Evolutionary conservation across 179 eudicot genomes (phyloP).

Genomic region (Patellifolia procumbens): DNA sequence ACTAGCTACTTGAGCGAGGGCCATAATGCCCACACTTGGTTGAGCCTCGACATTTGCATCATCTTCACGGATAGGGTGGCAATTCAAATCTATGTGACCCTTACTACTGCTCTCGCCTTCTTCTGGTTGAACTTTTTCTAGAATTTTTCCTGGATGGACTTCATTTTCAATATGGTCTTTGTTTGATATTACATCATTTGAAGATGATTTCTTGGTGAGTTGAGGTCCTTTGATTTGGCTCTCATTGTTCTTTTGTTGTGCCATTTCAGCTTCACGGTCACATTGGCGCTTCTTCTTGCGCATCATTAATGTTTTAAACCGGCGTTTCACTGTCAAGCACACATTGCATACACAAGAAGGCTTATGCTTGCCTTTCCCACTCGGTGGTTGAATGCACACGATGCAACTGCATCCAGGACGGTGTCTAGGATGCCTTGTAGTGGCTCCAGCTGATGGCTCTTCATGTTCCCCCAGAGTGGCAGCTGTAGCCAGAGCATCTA

Average conservation of each 20-base stretch:
- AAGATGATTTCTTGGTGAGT: constrained; percentile 28
- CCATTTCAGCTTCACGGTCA: constrained; percentile 58
- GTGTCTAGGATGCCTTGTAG: constrained; percentile 92
- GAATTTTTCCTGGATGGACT: constrained; percentile 8
- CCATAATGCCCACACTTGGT: constrained; percentile 32
- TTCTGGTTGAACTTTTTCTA: constrained; percentile 26
- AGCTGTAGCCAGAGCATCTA: constrained; percentile 92
- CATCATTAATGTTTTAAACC: constrained; percentile 82
- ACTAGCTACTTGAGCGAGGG: constrained; percentile 39
- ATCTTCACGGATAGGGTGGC: constrained; percentile 68
- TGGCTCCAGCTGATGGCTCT: constrained; percentile 63
- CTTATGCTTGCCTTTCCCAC: constrained; percentile 90
- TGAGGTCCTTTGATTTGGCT: constrained; percentile 22
- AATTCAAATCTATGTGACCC: constrained; percentile 73
- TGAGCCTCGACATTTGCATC: constrained; percentile 38
- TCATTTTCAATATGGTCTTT: constrained; percentile 35
- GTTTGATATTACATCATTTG: constrained; percentile 22
- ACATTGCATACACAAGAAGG: constrained; percentile 83
- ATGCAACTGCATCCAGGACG: constrained; percentile 96
- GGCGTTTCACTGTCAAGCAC: constrained; percentile 82
- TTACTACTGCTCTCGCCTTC: constrained; percentile 45
- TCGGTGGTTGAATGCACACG: constrained; percentile 98
- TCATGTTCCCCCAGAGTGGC: constrained; percentile 74
- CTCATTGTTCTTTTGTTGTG: constrained; percentile 41
- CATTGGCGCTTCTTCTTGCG: constrained; percentile 70